Percentiles rank a stretch among this genome's conserved stretches.
Conservation (phyloP, 768 basidiomycete genomes). For the Mycena rebaudengoi region DNA sequence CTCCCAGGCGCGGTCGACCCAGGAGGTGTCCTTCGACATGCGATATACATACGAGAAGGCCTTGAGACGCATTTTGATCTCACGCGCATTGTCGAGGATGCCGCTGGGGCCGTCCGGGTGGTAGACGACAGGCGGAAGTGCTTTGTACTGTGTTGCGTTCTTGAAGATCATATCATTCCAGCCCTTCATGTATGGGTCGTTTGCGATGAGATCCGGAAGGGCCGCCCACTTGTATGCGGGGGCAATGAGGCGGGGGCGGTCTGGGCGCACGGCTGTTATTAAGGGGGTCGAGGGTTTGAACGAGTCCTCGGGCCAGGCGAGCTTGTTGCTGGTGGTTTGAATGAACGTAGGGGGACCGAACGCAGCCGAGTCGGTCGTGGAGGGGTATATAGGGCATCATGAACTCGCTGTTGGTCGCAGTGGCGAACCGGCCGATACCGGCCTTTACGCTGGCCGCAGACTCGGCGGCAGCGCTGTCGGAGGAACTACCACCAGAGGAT, state of each 20-base stretch:
- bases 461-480: slow-evolving; percentile 58
- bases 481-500: slow-evolving; percentile 51
- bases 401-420: slow-evolving; percentile 81
- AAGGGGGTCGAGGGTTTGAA: slow-evolving; percentile 72
- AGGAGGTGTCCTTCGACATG: slow-evolving; percentile 91
- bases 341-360: slow-evolving; percentile 80
- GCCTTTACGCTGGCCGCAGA: slow-evolving; percentile 68
- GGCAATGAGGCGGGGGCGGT: slow-evolving; percentile 92
- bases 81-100: slow-evolving; percentile 91
- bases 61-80: slow-evolving; percentile 91
- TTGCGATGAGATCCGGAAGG: slow-evolving; percentile 79
- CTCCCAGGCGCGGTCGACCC: slow-evolving; percentile 85
- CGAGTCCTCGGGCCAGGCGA: slow-evolving; percentile 84
- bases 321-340: slow-evolving; percentile 44
- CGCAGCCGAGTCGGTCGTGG: slow-evolving; percentile 83
- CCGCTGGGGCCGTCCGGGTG: slow-evolving; percentile 84
- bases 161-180: slow-evolving; percentile 94
- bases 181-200: slow-evolving; percentile 83
- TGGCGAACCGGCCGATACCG: slow-evolving; percentile 72
- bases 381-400: slow-evolving; percentile 89
- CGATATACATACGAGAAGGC: slow-evolving; percentile 91
- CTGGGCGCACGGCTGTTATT: slow-evolving; percentile 68
- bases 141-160: slow-evolving; percentile 83
- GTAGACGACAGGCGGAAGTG: slow-evolving; percentile 71
- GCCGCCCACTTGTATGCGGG: slow-evolving; percentile 94